Conservation (phyloP, 169 alveolate genomes). For the Eimeria falciformis region DNA sequence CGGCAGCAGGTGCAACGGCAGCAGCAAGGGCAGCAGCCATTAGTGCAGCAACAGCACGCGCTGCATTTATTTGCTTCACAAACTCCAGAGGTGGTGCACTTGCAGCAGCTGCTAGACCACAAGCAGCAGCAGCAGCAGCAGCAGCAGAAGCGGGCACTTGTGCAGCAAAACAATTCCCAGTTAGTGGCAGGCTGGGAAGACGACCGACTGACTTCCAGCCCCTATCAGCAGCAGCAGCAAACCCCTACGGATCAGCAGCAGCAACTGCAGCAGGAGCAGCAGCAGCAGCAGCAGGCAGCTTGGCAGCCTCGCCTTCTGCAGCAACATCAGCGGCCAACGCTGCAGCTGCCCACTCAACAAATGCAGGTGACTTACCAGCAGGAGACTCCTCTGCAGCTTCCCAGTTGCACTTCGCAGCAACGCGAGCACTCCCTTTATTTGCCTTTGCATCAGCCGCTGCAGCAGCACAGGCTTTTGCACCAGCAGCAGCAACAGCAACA, state of each 20-base stretch:
- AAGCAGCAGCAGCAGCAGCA: conserved; percentile 35
- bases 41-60: background rate
- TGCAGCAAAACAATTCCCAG: no score
- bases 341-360: background rate
- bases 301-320: background rate
- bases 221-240: conserved; percentile 17
- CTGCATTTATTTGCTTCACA: background rate
- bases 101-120: background rate
- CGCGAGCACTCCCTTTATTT: background rate
- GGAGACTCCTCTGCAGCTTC: background rate
- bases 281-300: background rate
- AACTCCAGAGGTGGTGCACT: background rate
- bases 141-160: background rate
- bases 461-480: background rate
- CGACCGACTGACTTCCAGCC: background rate
- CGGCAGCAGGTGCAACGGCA: conserved; percentile 3
- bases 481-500: no score
- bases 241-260: background rate
- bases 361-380: background rate
- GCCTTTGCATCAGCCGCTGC: background rate
- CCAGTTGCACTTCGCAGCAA: background rate
- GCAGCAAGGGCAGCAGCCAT: background rate
- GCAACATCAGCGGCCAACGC: conserved; percentile 22
- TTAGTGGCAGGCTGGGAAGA: background rate
- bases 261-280: conserved; percentile 15